These are phyloP conservation scores for Botrytis squamosa DNA, from an alignment of 2,329 filamentous ascomycete genomes.

Conservation along the genomic window DNA sequence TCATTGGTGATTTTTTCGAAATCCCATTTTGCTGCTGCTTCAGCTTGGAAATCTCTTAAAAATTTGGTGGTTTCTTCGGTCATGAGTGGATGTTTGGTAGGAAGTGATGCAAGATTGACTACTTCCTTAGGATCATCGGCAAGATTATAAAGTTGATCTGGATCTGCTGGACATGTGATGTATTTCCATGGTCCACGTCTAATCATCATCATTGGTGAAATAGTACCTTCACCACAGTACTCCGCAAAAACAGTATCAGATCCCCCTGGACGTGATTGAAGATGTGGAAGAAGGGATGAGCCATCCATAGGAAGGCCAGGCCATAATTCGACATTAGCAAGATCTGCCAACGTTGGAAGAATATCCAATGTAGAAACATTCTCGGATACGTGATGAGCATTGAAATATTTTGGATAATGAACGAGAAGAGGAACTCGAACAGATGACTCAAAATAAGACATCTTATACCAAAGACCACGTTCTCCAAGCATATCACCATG, in stretches of 20 bases:
- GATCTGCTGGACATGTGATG: conserved; percentile 79
- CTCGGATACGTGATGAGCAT: conserved; percentile 71
- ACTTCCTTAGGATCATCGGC: conserved; percentile 53
- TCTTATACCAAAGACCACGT: conserved; percentile 93
- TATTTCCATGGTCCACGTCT: conserved; percentile 88
- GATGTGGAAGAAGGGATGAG: conserved; percentile 74
- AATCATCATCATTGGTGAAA: conserved; percentile 92
- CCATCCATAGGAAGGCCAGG: conserved; percentile 82
- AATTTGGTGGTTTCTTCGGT: conserved; percentile 36
- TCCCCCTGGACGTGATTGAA: conserved; percentile 60
- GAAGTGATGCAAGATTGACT: conserved; percentile 43
- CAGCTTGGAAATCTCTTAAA: conserved; percentile 67
- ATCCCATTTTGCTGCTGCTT: conserved; percentile 77
- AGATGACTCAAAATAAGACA: conserved; percentile 93
- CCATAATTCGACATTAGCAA: conserved; percentile 70
- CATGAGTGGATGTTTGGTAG: conserved; percentile 39
- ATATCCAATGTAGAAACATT: conserved; percentile 92
- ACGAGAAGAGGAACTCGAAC: conserved; percentile 86
- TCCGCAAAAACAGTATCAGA: conserved; percentile 91
- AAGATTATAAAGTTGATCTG: conserved; percentile 82
- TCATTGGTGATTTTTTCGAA: conserved; percentile 73
- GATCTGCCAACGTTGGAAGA: conserved; percentile 81
- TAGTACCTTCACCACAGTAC: conserved; percentile 90
- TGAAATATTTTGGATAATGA: conserved; percentile 73
- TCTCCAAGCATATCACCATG: conserved; percentile 97